Percentiles rank a stretch among this genome's conserved stretches.
Conservation (phyloP, 345 rosid genomes). For the Aethionema arabicum region DNA sequence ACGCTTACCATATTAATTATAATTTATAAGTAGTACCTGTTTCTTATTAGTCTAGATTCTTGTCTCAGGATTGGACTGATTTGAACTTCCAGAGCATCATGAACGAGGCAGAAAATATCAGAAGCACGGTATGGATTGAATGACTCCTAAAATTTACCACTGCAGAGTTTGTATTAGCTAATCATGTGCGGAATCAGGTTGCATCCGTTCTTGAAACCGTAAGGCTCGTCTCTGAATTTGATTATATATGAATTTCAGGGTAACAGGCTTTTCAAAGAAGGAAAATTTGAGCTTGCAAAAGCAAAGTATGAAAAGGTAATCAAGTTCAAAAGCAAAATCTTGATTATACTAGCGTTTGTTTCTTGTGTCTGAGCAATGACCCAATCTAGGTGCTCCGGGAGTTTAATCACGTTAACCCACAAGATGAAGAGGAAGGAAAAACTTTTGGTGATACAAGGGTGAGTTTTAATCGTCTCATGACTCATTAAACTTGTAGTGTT, state of each 20-base stretch:
- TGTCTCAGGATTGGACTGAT: conserved; percentile 95
- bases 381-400: conserved; percentile 79
- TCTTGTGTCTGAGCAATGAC: conserved; percentile 17
- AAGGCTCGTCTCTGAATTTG: conserved; percentile 6
- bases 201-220: conserved; percentile 8
- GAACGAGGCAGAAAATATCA: conserved; percentile 86
- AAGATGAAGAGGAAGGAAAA: conserved; percentile 94
- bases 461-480: conserved; percentile 29
- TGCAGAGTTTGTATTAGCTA: conserved; percentile 15
- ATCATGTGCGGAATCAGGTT: conserved; percentile 13
- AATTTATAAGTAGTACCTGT: conserved; percentile 3
- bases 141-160: conserved; percentile 1
- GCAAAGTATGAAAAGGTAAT: conserved; percentile 94
- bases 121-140: conserved; percentile 62
- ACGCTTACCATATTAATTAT: conserved; percentile 2
- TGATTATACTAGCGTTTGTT: too few relatives aligned
- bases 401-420: conserved; percentile 97
- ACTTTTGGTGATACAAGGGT: conserved; percentile 72
- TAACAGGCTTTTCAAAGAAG: conserved; percentile 91
- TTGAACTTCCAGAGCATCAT: conserved; percentile 82
- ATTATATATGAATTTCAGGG: conserved; percentile 58
- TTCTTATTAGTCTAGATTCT: conserved; percentile 8
- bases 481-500: conserved; percentile 9
- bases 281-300: conserved; percentile 92
- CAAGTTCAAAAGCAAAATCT: not conserved